phyloP scores from a whole-genome alignment of 805 yeast species.

The Saccharomyces eubayanus region DNA sequence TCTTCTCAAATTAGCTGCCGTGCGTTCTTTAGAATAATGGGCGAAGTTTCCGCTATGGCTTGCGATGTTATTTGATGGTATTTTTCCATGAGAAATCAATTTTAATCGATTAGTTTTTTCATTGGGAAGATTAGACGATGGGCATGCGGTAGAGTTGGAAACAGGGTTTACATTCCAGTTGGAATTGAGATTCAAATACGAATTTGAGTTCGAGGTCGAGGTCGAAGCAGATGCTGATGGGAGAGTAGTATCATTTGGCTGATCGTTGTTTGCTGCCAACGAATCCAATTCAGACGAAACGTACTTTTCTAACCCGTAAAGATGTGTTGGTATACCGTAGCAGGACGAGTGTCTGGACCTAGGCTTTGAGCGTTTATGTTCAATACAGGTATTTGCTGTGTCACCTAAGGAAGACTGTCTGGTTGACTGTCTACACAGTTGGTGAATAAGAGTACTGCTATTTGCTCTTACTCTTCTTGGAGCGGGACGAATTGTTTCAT shows the following conservation, averaged over 20 bases:
- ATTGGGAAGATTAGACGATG: neutral
- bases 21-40: neutral
- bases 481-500: neutral
- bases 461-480: slow-evolving; percentile 8
- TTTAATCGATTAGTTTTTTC: neutral
- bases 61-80: neutral
- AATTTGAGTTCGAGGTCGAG: neutral
- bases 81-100: neutral
- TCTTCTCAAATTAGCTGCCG: neutral
- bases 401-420: neutral
- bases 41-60: neutral
- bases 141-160: neutral
- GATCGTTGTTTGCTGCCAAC: slow-evolving; percentile 7
- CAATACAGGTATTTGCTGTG: neutral
- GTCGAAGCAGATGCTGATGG: neutral
- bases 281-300: slow-evolving; percentile 22
- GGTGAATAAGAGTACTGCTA: slow-evolving; percentile 9
- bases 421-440: slow-evolving; percentile 4
- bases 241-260: neutral
- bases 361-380: neutral
- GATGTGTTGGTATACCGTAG: slow-evolving; percentile 23
- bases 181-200: neutral
- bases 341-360: slow-evolving; percentile 7
- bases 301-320: slow-evolving; percentile 26
- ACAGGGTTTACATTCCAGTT: too few relatives aligned